Evolutionary conservation across 768 basidiomycete genomes (phyloP).

Genomic region (Russula compacta): DNA sequence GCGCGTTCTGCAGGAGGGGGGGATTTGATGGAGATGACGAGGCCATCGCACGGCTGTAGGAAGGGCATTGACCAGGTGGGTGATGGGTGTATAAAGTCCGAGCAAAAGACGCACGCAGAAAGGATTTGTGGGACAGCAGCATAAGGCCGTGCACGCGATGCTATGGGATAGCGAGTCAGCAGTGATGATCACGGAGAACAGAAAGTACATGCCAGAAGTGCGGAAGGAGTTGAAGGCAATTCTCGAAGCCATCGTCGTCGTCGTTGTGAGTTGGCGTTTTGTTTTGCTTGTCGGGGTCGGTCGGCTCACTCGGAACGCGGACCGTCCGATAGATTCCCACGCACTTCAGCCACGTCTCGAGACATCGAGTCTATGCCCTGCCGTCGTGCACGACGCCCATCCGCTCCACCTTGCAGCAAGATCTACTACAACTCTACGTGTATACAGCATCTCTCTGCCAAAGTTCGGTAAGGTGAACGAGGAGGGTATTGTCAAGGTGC

Average conservation of each 20-base stretch:
- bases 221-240: constrained; percentile 23
- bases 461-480: too few species aligned
- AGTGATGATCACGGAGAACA: background rate
- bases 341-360: background rate
- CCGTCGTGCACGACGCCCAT: too few species aligned
- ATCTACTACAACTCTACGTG: too few species aligned
- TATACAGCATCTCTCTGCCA: too few species aligned
- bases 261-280: constrained; percentile 8
- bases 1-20: constrained; percentile 79
- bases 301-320: background rate
- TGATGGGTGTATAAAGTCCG: constrained; percentile 6
- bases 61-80: background rate
- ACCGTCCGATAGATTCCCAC: background rate
- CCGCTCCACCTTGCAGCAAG: too few species aligned
- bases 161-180: background rate
- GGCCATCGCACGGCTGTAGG: constrained; percentile 1
- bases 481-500: too few species aligned
- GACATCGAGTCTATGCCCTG: too few species aligned
- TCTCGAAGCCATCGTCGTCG: constrained; percentile 24
- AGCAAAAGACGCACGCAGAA: constrained; percentile 35
- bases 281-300: background rate
- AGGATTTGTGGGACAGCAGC: constrained; percentile 39
- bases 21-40: constrained; percentile 50
- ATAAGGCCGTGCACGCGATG: constrained; percentile 25
- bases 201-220: constrained; percentile 18